Percentiles rank a stretch among this genome's conserved stretches.
Conservation (phyloP, 2,329 filamentous ascomycete genomes). For the Orbilia oligospora region DNA sequence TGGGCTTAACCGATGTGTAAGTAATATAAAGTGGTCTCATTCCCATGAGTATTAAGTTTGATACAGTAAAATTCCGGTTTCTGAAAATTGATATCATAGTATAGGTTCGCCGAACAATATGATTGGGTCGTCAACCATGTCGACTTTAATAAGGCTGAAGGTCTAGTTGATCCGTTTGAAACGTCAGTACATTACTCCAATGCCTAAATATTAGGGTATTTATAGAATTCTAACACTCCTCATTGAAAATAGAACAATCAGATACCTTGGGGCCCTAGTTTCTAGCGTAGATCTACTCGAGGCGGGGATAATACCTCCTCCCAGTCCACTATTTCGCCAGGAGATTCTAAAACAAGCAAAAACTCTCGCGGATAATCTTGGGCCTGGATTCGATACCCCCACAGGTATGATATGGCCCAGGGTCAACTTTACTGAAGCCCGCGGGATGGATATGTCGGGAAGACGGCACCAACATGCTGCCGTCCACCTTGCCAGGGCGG, state of each 20-base stretch:
- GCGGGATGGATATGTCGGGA: slow-evolving; percentile 36
- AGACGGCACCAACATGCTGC: slow-evolving; percentile 64
- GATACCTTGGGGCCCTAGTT: slow-evolving; percentile 83
- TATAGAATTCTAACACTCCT: neutral
- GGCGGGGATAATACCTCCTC: slow-evolving; percentile 67
- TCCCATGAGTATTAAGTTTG: neutral
- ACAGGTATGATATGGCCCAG: slow-evolving; percentile 74
- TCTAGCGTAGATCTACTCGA: slow-evolving; percentile 74
- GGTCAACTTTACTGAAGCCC: slow-evolving; percentile 30
- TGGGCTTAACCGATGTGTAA: slow-evolving; percentile 76
- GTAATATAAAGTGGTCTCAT: slow-evolving; percentile 23
- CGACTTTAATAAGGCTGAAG: slow-evolving; percentile 76
- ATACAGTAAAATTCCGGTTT: slow-evolving; percentile 62
- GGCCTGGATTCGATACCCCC: slow-evolving; percentile 82
- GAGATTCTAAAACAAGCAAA: slow-evolving; percentile 77
- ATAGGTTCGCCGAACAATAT: slow-evolving; percentile 53
- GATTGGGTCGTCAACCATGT: slow-evolving; percentile 78
- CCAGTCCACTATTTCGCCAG: slow-evolving; percentile 64
- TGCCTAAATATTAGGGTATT: neutral
- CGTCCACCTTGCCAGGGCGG: slow-evolving; percentile 68
- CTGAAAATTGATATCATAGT: slow-evolving; percentile 35
- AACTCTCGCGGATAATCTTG: slow-evolving; percentile 79
- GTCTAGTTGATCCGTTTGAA: slow-evolving; percentile 83
- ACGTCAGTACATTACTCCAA: slow-evolving; percentile 68
- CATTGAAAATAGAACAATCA: slow-evolving; percentile 48